phyloP scores from a whole-genome alignment of 441 rosid genomes.

The Geranium incanum region DNA sequence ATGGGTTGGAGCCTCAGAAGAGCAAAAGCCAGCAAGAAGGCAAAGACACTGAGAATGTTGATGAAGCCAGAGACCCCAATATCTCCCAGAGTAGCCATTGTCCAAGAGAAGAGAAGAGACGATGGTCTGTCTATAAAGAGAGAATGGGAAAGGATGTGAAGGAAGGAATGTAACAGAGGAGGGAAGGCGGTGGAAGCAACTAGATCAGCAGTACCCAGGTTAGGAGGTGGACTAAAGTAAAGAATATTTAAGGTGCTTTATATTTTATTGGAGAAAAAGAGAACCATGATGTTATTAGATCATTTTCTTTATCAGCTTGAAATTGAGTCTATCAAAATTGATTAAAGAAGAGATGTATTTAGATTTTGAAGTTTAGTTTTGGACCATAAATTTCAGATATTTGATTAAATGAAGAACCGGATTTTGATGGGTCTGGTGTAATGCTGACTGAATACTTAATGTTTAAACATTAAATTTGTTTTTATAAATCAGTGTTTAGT shows the following conservation, averaged over 20 bases:
- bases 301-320: no score
- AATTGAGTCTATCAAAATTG: no score
- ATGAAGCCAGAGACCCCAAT: conserved; percentile 84
- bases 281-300: no score
- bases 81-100: conserved; percentile 81
- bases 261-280: not conserved
- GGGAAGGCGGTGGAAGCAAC: conserved; percentile 6
- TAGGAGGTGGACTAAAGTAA: conserved; percentile 12
- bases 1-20: conserved; percentile 75
- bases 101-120: not conserved
- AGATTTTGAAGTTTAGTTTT: no score
- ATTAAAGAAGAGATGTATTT: no score
- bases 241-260: conserved; percentile 7
- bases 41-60: conserved; percentile 66
- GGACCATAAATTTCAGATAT: no score
- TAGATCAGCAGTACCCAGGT: not conserved
- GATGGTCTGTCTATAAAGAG: not conserved
- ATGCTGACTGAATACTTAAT: no score
- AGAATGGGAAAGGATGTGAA: not conserved
- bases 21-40: conserved; percentile 85
- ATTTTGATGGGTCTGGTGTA: no score
- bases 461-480: not conserved
- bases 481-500: not conserved
- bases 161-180: conserved; percentile 4
- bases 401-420: no score